Base-by-base conservation (phyloP, 352 stramenopile genomes). In the Globisporangium lucens region DNA sequence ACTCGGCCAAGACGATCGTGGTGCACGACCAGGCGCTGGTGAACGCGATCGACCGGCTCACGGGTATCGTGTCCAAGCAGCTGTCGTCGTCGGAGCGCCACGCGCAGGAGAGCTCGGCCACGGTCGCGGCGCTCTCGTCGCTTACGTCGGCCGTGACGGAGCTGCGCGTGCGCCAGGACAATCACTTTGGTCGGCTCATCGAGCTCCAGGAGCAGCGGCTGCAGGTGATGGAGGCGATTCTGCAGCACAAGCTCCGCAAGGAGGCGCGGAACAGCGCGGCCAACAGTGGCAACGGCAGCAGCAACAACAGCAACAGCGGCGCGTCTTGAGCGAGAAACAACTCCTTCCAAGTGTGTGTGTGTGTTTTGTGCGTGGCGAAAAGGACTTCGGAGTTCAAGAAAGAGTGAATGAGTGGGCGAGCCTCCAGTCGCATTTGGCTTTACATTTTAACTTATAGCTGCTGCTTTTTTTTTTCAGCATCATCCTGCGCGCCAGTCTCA, bases 171-270 rank as follows among this genome's bases (percentile, higher is more conserved):
- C 74, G 88, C 52, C 80, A 90, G 4, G 69, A 76, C 8, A 64
- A 71, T 4, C 72, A 80, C 2, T 76, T 89, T 56, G 69, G 68
- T 0, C 73, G 78, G 12, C 74, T 90, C 15, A 80, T 93, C 35
- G 67, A 87, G 71, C 66, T 93, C 29, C 81, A 91, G 60, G 79
- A 90, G 67, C 85, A 88, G 49, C 75, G 88, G n/a, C 61, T 93
- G 3, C 77, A 89, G 29, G 76, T 87, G 49, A 83, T 86, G 78
- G 72, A 90, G 61, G 70, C 72, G 27, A 83, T 93, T 6, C 33
- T 93, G 66, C 72, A 86, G 47, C 65, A 85, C 69, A 78, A 80
- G 52, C 71, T 87, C 22, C 82, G 83, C 24, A 91, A 90, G 68
- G 75, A 88, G 53, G 49, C 66, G 27, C n/a, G 60, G 2, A 71